Base-by-base conservation (phyloP, 306 rosid species). In the Prunus padus region DNA sequence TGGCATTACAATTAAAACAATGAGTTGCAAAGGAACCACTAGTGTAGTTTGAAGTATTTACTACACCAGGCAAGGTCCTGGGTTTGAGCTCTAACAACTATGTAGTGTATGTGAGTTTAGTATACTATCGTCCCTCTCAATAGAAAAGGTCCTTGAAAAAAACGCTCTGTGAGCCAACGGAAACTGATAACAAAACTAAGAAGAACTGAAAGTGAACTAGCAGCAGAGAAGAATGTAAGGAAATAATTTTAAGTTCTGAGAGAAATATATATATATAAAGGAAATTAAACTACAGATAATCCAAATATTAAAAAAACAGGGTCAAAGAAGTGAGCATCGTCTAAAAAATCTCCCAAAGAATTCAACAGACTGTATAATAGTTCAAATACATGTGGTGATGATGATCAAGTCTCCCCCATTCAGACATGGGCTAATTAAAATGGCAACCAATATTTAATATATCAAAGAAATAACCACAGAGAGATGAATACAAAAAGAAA, bases 321-420 rank as follows among this genome's bases (percentile, higher is more conserved):
- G n/a, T n/a, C n/a, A n/a, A n/a, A n/a, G n/a, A n/a, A n/a, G n/a
- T n/a, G n/a, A n/a, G n/a, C n/a, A n/a, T n/a, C n/a, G n/a, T n/a
- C n/a, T n/a, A n/a, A n/a, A 83, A 76, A 75, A 67, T 83, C 81
- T 81, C 82, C 81, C 85, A 87, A 87, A 91, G 93, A 91, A 91
- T 91, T 82, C 89, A 84, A 87, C 80, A 80, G 44, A 87, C 74
- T 78, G 82, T 82, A 72, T 73, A 75, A 78, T 78, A 72, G 79
- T 23, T 77, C 80, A 82, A 76, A 78, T 77, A 83, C 76, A 80
- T 14, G 25, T 59, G 28, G 9, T 2, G 28, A 28, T 59, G 31
- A 15, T 45, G 73, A 83, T 28, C 70, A 74, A 55, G 16, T 77
- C 85, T 37, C 9, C 42, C 42, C 87, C 87, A 83, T 72, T 25